Evolutionary conservation across 768 basidiomycete species (phyloP).

Genomic region (Amanita brunnescens): DNA sequence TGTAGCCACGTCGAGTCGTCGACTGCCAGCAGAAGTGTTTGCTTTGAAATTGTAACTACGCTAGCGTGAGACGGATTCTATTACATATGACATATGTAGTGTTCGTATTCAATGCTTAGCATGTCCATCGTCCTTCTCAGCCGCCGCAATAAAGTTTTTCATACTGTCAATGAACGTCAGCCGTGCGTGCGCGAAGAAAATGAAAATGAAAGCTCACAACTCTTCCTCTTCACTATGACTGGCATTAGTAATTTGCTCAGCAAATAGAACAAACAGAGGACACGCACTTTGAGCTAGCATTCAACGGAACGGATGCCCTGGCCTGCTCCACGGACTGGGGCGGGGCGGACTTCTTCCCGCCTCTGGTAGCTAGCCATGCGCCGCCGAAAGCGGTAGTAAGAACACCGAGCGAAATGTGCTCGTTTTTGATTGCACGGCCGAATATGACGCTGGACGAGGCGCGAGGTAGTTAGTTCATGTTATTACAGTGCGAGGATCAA

Average conservation of each 20-base stretch:
- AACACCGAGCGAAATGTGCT: slow-evolving; percentile 68
- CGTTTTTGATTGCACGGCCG: slow-evolving; percentile 74
- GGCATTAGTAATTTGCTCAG: slow-evolving; percentile 7
- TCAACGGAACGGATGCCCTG: slow-evolving; percentile 55
- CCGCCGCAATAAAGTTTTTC: slow-evolving; percentile 70
- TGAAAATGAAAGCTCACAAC: slow-evolving; percentile 47
- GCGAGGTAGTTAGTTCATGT: neutral
- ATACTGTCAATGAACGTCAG: slow-evolving; percentile 42
- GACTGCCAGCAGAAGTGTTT: too few species aligned
- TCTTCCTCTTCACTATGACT: slow-evolving; percentile 67
- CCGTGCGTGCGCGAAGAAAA: slow-evolving; percentile 10
- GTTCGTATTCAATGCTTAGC: slow-evolving; percentile 33
- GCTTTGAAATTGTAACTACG: neutral
- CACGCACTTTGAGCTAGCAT: slow-evolving; percentile 59
- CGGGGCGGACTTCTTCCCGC: slow-evolving; percentile 38
- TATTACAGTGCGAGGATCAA: neutral
- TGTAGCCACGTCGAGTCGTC: too few species aligned
- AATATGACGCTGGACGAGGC: slow-evolving; percentile 52
- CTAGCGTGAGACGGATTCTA: neutral
- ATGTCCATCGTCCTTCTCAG: slow-evolving; percentile 55
- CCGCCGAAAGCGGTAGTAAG: slow-evolving; percentile 48
- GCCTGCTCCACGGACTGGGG: slow-evolving; percentile 43
- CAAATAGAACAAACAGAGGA: neutral
- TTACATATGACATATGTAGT: neutral
- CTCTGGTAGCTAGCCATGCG: slow-evolving; percentile 43